phyloP scores from a whole-genome alignment of 2,329 filamentous ascomycete genomes.

The Aspergillus neotritici region DNA sequence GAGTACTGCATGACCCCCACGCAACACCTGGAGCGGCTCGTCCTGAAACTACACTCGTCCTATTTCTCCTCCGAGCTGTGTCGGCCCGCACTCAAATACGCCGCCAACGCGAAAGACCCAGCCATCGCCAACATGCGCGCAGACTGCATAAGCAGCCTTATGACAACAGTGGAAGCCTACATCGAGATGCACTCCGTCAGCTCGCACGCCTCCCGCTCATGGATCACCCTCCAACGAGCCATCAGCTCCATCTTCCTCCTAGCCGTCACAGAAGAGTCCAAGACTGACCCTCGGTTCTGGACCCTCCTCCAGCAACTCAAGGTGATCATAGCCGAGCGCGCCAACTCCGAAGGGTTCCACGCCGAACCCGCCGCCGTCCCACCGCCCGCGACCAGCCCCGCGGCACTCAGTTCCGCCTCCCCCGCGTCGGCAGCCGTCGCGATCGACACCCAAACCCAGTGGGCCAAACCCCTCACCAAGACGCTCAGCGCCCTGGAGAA shows the following conservation, averaged over 20 bases:
- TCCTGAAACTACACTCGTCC: constrained; percentile 56
- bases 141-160: constrained; percentile 52
- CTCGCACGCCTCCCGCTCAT: constrained; percentile 41
- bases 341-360: constrained; percentile 27
- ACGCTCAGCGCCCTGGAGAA: constrained; percentile 43
- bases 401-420: constrained; percentile 23
- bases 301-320: constrained; percentile 39
- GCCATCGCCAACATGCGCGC: constrained; percentile 40
- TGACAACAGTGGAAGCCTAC: constrained; percentile 55
- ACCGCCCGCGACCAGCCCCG: constrained; percentile 21
- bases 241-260: constrained; percentile 46
- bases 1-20: constrained; percentile 36
- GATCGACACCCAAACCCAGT: constrained; percentile 38
- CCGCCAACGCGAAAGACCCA: constrained; percentile 41
- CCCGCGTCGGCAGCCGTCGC: constrained; percentile 22
- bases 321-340: constrained; percentile 40
- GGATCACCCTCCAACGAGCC: constrained; percentile 44
- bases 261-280: constrained; percentile 42
- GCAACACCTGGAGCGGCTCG: constrained; percentile 56
- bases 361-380: constrained; percentile 22
- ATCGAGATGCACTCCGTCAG: constrained; percentile 48
- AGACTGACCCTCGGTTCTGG: constrained; percentile 36
- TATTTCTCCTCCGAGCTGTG: constrained; percentile 60
- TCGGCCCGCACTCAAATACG: constrained; percentile 54
- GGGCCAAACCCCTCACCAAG: constrained; percentile 43